These are phyloP conservation scores for Cocos nucifera DNA, from an alignment of 176 grass and related monocot species.

Conservation along the genomic window DNA sequence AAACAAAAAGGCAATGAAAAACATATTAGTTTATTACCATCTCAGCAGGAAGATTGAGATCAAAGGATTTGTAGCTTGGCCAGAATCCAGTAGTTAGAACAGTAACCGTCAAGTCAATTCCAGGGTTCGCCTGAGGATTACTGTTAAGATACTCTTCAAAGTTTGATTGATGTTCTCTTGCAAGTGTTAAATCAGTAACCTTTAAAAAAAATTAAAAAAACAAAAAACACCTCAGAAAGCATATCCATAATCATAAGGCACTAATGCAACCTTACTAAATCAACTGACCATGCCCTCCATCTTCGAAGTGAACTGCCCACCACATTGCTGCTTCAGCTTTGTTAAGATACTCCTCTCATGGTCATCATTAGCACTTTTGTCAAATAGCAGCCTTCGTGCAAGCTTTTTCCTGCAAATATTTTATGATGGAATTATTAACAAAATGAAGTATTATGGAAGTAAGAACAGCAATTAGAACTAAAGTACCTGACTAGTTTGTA, in stretches of 20 bases:
- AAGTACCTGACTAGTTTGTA: too few species aligned
- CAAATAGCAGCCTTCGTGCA: constrained; percentile 54
- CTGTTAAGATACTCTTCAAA: constrained; percentile 68
- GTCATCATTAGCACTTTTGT: constrained; percentile 53
- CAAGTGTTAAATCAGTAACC: constrained; percentile 72
- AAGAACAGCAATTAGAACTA: neutral
- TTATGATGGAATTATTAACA: neutral
- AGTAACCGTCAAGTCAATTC: constrained; percentile 81
- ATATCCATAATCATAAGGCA: constrained; percentile 6
- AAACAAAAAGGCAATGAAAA: neutral
- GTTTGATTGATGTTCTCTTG: constrained; percentile 75
- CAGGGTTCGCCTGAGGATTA: constrained; percentile 49
- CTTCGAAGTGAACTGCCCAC: constrained; percentile 80
- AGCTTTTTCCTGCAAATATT: constrained; percentile 17
- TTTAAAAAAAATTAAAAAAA: constrained; percentile 8
- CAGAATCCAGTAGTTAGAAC: constrained; percentile 96
- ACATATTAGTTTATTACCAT: constrained; percentile 47
- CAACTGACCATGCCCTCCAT: constrained; percentile 77
- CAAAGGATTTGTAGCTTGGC: constrained; percentile 95
- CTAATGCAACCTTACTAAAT: constrained; percentile 14
- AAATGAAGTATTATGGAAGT: neutral
- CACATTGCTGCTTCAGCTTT: constrained; percentile 77
- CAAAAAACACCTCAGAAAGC: neutral
- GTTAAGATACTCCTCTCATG: constrained; percentile 74
- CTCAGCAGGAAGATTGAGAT: constrained; percentile 94